Evolutionary conservation across 345 rosid species (phyloP).

Genomic region (Brassica cretica): DNA sequence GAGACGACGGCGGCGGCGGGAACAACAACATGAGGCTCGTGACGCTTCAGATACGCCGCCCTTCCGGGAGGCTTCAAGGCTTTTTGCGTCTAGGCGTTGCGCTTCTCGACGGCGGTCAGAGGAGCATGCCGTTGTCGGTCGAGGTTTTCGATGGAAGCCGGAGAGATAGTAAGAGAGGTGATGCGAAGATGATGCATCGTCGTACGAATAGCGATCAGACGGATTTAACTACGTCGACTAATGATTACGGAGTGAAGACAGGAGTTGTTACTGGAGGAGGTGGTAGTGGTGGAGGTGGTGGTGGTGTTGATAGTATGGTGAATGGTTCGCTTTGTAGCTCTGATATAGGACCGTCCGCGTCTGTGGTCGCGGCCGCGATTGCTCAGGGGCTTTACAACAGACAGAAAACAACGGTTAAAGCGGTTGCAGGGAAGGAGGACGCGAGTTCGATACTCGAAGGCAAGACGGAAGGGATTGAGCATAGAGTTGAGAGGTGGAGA

Average conservation of each 20-base stretch:
- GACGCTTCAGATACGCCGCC: conserved; percentile 66
- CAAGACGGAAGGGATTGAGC: conserved; percentile 57
- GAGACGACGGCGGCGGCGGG: conserved; percentile 22
- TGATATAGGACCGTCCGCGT: conserved; percentile 93
- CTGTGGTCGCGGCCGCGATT: conserved; percentile 92
- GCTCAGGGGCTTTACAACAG: conserved; percentile 71
- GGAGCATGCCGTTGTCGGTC: conserved; percentile 77
- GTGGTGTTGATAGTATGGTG: conserved; percentile 52
- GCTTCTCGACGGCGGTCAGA: conserved; percentile 62
- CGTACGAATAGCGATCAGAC: conserved; percentile 73
- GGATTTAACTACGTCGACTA: conserved; percentile 43
- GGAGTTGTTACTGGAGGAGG: conserved; percentile 28
- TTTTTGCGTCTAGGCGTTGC: conserved; percentile 71
- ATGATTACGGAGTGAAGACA: conserved; percentile 39
- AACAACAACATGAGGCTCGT: conserved; percentile 47
- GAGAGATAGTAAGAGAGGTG: not conserved
- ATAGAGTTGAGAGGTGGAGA: conserved; percentile 73
- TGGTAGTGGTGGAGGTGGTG: conserved; percentile 18
- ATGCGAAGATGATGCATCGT: conserved; percentile 38
- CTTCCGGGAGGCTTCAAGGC: conserved; percentile 91
- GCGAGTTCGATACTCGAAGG: conserved; percentile 57
- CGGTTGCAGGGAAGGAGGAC: conserved; percentile 25
- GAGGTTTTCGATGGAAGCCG: conserved; percentile 37
- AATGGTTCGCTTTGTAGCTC: conserved; percentile 57
- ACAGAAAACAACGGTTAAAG: conserved; percentile 38